These are phyloP conservation scores for Peterozyma toletana DNA, from an alignment of 805 yeast species.

Conservation along the genomic window DNA sequence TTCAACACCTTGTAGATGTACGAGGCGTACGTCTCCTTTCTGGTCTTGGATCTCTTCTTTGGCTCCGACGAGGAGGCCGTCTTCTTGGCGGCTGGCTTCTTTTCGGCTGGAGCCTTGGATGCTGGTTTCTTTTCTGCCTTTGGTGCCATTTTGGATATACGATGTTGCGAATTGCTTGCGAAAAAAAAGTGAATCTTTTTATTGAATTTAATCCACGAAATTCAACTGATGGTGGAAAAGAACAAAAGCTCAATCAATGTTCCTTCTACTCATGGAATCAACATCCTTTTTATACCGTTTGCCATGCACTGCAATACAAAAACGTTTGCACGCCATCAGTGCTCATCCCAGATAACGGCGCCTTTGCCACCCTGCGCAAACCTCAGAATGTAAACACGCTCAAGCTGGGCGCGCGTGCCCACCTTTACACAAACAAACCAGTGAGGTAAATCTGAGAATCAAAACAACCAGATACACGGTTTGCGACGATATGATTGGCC, in stretches of 20 bases:
- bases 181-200: slow-evolving; percentile 3
- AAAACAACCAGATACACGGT: no score
- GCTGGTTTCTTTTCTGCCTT: slow-evolving; percentile 63
- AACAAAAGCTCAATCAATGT: background rate
- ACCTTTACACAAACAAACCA: no score
- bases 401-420: no score
- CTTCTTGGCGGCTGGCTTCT: slow-evolving; percentile 91
- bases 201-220: slow-evolving; percentile 8
- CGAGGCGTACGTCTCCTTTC: slow-evolving; percentile 97
- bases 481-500: no score
- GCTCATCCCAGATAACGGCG: background rate
- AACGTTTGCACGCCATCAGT: background rate
- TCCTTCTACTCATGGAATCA: background rate
- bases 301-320: background rate
- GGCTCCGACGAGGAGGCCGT: slow-evolving; percentile 74
- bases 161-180: background rate
- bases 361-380: no score
- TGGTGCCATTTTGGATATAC: slow-evolving; percentile 49
- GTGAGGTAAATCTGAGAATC: no score
- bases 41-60: slow-evolving; percentile 90
- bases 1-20: slow-evolving; percentile 97
- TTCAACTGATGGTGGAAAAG: slow-evolving; percentile 8
- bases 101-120: slow-evolving; percentile 96
- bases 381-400: no score
- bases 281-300: background rate